Evolutionary conservation across 2,329 filamentous ascomycete genomes (phyloP), one percentile per base, ranked within the genome.

Genomic region (Exophiala bonariae): DNA sequence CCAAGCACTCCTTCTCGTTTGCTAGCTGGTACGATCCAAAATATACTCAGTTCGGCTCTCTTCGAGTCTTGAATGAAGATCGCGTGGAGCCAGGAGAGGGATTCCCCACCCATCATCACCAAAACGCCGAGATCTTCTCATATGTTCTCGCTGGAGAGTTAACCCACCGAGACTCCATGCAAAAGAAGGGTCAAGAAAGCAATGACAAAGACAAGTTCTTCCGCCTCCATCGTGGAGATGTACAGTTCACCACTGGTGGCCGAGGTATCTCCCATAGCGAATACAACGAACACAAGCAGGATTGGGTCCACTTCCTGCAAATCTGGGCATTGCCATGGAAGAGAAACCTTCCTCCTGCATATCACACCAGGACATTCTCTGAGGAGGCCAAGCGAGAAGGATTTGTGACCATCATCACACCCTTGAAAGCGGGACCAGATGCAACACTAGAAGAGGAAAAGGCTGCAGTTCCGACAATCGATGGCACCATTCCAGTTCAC

Each of bases 231-330:
- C 77, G 88, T 30, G 88, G 89, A 10, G 89, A 95, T 65, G 87
- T 95, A 35, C 89, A 95, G 63, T 95, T 95, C 68, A 95, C 89
- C 8, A 90, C 85, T 11, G 89, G 87, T n/a, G 89, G 89, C 44
- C 89, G 82, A 4, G 81, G 81, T 4, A 84, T 95, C 60, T 81
- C 88, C 2, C 89, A 95, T 67, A 87, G 82, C 6, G 89, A 95
- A 69, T 82, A 85, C 69, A 93, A 92, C 67, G 83, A 93, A 68
- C 83, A 89, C 64, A 65, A 72, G 43, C 70, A 77, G 11, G 80
- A 87, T 35, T 81, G 85, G 18, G 86, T 89, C 10, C 89, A 95
- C 64, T 95, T 95, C 63, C 71, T 95, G 26, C 89, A 95, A 68
- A 95, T 95, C 59, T 95, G 89, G 89, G 88, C 85, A 1, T 73